Base-by-base conservation (phyloP, 2,329 filamentous ascomycete species). In the Pseudocercospora crystallina region DNA sequence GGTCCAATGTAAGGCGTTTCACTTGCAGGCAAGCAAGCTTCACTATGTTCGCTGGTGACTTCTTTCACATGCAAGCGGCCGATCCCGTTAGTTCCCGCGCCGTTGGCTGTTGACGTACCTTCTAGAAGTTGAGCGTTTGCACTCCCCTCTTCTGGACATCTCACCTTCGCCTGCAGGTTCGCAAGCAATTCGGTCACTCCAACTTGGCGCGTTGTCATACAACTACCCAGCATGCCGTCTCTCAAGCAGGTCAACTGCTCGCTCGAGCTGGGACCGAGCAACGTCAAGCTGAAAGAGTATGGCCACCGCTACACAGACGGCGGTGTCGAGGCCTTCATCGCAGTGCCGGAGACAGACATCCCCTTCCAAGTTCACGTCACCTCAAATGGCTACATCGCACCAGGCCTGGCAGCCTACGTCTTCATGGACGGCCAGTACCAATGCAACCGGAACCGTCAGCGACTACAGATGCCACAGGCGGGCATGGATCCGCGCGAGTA, bases 381-480 rank as follows among this genome's bases (percentile, higher is more conserved):
- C 2, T 77, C 77, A 0, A 65, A 65, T 32, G 74, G 71, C 29
- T 82, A 76, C 65, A 79, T 82, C 54, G 75, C 75, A 1, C 71
- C 75, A 17, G 80, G 80, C 0, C 64, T 82, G 9, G 74, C 78
- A 2, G 74, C 79, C 63, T 78, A 77, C 53, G 78, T 82, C 20
- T 82, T 75, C 67, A 80, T 81, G 35, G 80, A 82, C 57, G 80
- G 80, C 13, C 65, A 76, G 5, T 81, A 81, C 54, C 79, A 82
- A 59, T 80, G 77, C 65, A 82, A 82, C 53, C 77, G 80, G 49
- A 79, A 79, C 61, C 69, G 74, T 34, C 68, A 71, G 34, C 65
- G 73, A 32, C 57, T 81, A 30, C 64, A 69, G 46, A 53, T 69
- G 14, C 68, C 69, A 11, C 54, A 45, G 7, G 50, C 53, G 4